Percentiles rank a stretch among this genome's conserved stretches.
phyloP scores from a whole-genome alignment of 495 filamentous ascomycete genomes.

The Copromyces sp. region DNA sequence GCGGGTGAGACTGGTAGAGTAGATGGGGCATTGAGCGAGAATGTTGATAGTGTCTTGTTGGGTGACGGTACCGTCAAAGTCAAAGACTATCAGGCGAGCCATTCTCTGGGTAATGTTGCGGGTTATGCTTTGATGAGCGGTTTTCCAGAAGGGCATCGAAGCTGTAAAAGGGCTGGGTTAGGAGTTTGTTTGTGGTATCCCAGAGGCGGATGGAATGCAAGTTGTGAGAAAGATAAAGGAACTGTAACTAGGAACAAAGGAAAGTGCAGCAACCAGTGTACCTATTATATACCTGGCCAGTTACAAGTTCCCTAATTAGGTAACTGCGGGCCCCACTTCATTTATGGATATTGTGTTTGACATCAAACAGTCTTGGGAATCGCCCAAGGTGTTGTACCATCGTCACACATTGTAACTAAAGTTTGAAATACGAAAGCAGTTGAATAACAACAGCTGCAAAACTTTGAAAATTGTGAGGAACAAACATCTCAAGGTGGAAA shows the following conservation, averaged over 20 bases:
- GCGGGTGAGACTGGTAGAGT: neutral
- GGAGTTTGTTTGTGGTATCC: neutral
- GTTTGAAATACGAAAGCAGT: neutral
- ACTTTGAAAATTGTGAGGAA: neutral
- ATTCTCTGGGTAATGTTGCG: neutral
- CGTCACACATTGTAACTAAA: neutral
- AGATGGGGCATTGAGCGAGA: constrained; percentile 11
- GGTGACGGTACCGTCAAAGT: constrained; percentile 43
- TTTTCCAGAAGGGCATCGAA: constrained; percentile 1
- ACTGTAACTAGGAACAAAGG: neutral
- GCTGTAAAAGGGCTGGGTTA: neutral
- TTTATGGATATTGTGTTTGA: neutral
- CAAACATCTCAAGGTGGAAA: neutral
- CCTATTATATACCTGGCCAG: neutral
- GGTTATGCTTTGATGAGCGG: neutral
- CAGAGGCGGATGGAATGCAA: neutral
- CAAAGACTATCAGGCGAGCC: constrained; percentile 30
- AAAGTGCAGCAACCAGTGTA: neutral
- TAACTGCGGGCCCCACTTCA: neutral
- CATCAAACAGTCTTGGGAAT: neutral
- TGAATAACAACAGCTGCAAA: neutral
- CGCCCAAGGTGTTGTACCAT: neutral
- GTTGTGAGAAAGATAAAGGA: neutral
- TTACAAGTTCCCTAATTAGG: neutral
- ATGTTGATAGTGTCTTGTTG: constrained; percentile 19